phyloP scores from a whole-genome alignment of 1,284 basidiomycete species.

The Chalciporus sp. region DNA sequence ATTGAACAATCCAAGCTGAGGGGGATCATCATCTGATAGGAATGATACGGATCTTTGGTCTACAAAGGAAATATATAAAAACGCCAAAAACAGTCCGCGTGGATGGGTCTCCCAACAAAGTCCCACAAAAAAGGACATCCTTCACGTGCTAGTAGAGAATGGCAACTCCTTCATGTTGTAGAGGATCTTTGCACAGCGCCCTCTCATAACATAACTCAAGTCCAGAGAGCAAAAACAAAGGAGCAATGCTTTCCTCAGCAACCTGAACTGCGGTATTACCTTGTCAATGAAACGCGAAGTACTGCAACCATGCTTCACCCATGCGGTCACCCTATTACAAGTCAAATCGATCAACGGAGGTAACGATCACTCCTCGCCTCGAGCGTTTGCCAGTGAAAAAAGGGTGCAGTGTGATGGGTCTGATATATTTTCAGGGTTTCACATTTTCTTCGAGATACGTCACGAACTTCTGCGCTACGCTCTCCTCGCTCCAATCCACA shows the following conservation, averaged over 20 bases:
- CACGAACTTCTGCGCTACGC: constrained; percentile 76
- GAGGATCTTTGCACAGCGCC: constrained; percentile 23
- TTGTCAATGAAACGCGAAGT: too few relatives aligned
- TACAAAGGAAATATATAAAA: not conserved
- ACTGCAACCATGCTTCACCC: too few relatives aligned
- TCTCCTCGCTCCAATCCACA: constrained; percentile 77
- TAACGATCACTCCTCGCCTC: not conserved
- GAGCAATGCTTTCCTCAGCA: constrained; percentile 22
- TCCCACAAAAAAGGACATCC: too few relatives aligned
- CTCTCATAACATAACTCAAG: constrained; percentile 35
- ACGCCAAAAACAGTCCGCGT: too few relatives aligned
- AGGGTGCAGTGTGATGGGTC: not conserved
- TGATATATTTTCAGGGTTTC: constrained; percentile 37
- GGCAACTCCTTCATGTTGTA: constrained; percentile 10
- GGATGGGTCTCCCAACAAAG: too few relatives aligned
- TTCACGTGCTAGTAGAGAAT: not conserved
- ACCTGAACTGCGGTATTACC: too few relatives aligned
- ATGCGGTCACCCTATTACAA: too few relatives aligned
- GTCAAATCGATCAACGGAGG: too few relatives aligned
- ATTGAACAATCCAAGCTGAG: not conserved
- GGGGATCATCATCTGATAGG: not conserved
- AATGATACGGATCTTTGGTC: too few relatives aligned
- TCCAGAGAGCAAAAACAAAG: constrained; percentile 27
- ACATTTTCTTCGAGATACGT: constrained; percentile 78
- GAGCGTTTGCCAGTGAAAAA: not conserved